Evolutionary conservation across 768 basidiomycete genomes (phyloP).

Genomic region (Mycena latifolia): DNA sequence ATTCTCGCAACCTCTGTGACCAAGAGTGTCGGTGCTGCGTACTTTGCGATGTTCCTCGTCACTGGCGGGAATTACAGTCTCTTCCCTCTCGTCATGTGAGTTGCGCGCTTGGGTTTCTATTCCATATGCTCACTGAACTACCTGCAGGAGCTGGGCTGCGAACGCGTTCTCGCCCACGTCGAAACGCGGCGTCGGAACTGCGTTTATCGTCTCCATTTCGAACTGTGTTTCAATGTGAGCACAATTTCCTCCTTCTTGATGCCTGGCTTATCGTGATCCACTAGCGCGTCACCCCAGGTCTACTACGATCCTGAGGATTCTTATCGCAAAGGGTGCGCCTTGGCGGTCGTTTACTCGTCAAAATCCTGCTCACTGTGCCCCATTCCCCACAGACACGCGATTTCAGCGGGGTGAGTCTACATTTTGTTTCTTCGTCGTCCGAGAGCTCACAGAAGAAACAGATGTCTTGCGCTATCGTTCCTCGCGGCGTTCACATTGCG

Average conservation of each 20-base stretch:
- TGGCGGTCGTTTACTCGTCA: background rate
- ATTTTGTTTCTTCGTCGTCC: background rate
- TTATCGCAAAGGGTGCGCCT: slow-evolving; percentile 57
- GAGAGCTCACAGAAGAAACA: slow-evolving; percentile 31
- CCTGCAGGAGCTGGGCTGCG: slow-evolving; percentile 70
- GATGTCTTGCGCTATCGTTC: slow-evolving; percentile 60
- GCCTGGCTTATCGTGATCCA: background rate
- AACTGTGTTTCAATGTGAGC: slow-evolving; percentile 69
- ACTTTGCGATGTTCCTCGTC: slow-evolving; percentile 70
- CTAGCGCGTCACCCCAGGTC: slow-evolving; percentile 67
- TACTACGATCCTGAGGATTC: slow-evolving; percentile 65
- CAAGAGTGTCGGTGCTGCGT: slow-evolving; percentile 65
- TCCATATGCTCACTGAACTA: background rate
- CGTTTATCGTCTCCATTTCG: slow-evolving; percentile 70
- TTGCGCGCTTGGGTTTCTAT: background rate
- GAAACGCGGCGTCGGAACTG: slow-evolving; percentile 70
- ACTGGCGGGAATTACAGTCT: slow-evolving; percentile 66
- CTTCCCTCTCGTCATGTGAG: slow-evolving; percentile 70
- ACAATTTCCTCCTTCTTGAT: too few relatives aligned
- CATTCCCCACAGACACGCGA: slow-evolving; percentile 50
- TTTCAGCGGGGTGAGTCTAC: slow-evolving; percentile 61
- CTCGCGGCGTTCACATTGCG: slow-evolving; percentile 57
- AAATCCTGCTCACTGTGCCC: too few relatives aligned
- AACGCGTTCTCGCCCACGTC: slow-evolving; percentile 71
- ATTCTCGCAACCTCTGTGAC: slow-evolving; percentile 65